Base-by-base conservation (phyloP, 2,329 filamentous ascomycete species). In the Sordariomycetes sp. region DNA sequence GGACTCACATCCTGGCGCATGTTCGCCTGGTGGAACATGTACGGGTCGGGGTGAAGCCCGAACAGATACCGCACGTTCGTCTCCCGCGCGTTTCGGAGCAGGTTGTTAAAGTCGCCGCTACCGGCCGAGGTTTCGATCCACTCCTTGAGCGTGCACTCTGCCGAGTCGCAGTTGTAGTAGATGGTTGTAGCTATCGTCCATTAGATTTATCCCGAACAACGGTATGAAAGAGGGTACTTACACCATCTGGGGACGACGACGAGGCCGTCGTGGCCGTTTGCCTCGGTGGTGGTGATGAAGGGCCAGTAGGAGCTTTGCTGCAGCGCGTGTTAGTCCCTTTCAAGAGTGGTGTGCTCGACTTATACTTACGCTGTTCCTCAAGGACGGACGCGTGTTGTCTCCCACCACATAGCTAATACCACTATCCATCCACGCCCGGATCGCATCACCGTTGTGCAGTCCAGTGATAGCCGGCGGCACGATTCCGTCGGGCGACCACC, bases 21-120 rank as follows among this genome's bases (percentile, higher is more conserved):
- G 65, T 86, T 86, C 59, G 81, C 80, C 69, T 86, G 82, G 67
- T 86, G 83, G 73, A 86, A 83, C 81, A 84, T 84, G 72, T 78
- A 61, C 32, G 74, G 70, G 55, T 82, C 81, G 61, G 76, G 77
- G 61, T 78, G 76, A 6, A 86, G 72, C 14, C 75, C 77, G 43
- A 85, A 73, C 24, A 85, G 70, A 64, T 85, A 78, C 37, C 80
- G 76, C 35, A 79, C 77, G 55, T 81, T 83, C 53, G 79, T 79
- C 4, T 70, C 66, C 55, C 75, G 74, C 56, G 82, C 80, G 46
- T 76, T 70, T 3, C 69, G 67, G 8, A 86, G 69, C 5, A 86
- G 73, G 62, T 77, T 70, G 3, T 71, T 68, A 62, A 83, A 84
- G 51, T 70, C 72, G 4, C 82, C 81, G n/a, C 68, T 71, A 51